phyloP scores from a whole-genome alignment of 352 stramenopile genomes.

The Pythium rhizo-oryzae region DNA sequence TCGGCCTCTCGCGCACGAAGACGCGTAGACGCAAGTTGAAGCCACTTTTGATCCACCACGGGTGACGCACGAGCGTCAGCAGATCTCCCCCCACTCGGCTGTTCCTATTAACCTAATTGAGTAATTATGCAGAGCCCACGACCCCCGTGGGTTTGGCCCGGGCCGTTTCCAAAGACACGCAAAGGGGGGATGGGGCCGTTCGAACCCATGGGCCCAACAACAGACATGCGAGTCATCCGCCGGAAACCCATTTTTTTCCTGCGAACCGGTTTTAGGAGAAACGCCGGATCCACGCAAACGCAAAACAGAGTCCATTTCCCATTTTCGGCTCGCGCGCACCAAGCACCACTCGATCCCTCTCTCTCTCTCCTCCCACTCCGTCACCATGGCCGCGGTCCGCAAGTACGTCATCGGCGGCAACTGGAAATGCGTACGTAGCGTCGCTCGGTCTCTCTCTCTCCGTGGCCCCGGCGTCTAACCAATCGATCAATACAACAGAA shows the following conservation, averaged over 20 bases:
- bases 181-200: not conserved
- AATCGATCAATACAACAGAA: slow-evolving; percentile 33
- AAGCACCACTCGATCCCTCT: slow-evolving; percentile 1
- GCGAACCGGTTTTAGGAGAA: slow-evolving; percentile 22
- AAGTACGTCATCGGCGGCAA: slow-evolving; percentile 90
- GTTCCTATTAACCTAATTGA: slow-evolving; percentile 10
- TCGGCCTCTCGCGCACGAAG: no score
- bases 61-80: slow-evolving; percentile 23
- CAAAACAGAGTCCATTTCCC: slow-evolving; percentile 13
- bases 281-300: not conserved
- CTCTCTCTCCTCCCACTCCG: not conserved
- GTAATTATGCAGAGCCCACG: slow-evolving; percentile 1
- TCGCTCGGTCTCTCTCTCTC: not conserved
- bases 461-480: no score
- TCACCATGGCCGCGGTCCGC: slow-evolving; percentile 38
- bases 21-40: slow-evolving; percentile 21
- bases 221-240: slow-evolving; percentile 6
- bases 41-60: slow-evolving; percentile 10
- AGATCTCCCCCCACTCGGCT: slow-evolving; percentile 1
- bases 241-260: slow-evolving; percentile 11
- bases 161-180: slow-evolving; percentile 24
- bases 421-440: slow-evolving; percentile 83
- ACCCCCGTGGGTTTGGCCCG: not conserved
- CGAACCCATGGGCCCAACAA: slow-evolving; percentile 8
- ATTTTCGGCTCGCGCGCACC: slow-evolving; percentile 24